phyloP scores from a whole-genome alignment of 495 filamentous ascomycete species.

The Penicillium angulare region DNA sequence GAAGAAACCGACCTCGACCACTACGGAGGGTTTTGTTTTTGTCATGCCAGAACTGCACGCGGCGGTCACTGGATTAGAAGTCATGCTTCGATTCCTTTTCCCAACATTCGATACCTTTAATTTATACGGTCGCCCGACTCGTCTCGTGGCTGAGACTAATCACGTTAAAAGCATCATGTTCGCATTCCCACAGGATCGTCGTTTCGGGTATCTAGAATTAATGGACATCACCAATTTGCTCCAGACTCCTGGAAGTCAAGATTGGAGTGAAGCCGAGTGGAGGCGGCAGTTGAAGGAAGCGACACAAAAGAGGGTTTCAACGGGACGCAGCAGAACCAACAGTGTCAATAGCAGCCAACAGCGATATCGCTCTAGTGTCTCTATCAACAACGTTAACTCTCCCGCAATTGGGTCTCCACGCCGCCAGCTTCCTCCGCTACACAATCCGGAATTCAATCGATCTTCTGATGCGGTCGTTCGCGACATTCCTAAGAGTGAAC shows the following conservation, averaged over 20 bases:
- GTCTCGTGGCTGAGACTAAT: conserved; percentile 80
- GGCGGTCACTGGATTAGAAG: conserved; percentile 91
- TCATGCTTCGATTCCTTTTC: conserved; percentile 92
- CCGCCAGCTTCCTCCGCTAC: conserved; percentile 49
- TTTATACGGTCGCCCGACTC: conserved; percentile 86
- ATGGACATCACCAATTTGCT: conserved; percentile 80
- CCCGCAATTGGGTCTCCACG: conserved; percentile 35
- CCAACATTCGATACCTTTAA: conserved; percentile 92
- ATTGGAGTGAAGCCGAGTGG: conserved; percentile 92
- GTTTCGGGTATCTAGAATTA: conserved; percentile 89
- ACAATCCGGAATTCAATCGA: conserved; percentile 37
- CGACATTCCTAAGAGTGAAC: conserved; percentile 29
- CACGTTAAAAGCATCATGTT: conserved; percentile 95
- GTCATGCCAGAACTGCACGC: conserved; percentile 95
- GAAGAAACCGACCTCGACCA: too few relatives aligned
- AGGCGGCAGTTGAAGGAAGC: conserved; percentile 83
- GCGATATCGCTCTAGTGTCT: conserved; percentile 67
- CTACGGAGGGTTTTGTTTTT: conserved; percentile 91
- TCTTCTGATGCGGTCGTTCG: conserved; percentile 39
- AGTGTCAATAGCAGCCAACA: conserved; percentile 61
- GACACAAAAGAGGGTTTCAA: conserved; percentile 73
- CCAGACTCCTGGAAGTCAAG: conserved; percentile 67
- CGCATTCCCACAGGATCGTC: conserved; percentile 84
- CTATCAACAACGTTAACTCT: conserved; percentile 44
- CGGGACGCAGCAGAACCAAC: conserved; percentile 48